phyloP scores from a whole-genome alignment of 225 moss, liverwort and hornwort species.

The Marchantia paleacea region DNA sequence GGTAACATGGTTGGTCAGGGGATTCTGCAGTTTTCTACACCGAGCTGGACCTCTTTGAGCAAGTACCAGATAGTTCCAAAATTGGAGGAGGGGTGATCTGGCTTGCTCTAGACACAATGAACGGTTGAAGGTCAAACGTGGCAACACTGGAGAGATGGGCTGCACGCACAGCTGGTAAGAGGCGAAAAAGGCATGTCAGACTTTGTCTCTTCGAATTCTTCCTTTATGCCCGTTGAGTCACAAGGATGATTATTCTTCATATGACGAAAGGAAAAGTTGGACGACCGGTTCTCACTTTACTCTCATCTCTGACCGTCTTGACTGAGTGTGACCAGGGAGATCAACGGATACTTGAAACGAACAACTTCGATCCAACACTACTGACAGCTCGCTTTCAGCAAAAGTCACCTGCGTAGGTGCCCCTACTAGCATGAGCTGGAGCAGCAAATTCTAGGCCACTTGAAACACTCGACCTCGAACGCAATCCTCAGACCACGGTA shows the following conservation, averaged over 20 bases:
- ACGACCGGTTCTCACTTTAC: not conserved
- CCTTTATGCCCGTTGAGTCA: not conserved
- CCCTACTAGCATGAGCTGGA: not conserved
- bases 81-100: not conserved
- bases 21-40: not conserved
- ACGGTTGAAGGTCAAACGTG: not conserved
- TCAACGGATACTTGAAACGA: not conserved
- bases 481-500: too few species aligned
- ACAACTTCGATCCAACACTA: not conserved
- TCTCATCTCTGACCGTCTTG: not conserved
- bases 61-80: not conserved
- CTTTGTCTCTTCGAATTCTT: not conserved
- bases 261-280: not conserved
- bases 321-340: not conserved
- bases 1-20: not conserved
- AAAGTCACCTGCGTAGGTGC: not conserved
- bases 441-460: not conserved
- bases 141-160: conserved; percentile 1
- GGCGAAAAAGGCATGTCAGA: not conserved
- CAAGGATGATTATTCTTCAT: conserved; percentile 3
- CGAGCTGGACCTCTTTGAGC: not conserved
- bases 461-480: too few species aligned
- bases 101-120: not conserved
- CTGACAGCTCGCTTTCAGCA: not conserved
- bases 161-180: not conserved